Evolutionary conservation across 352 stramenopile genomes (phyloP).

Genomic region (Globisporangium irregulare): DNA sequence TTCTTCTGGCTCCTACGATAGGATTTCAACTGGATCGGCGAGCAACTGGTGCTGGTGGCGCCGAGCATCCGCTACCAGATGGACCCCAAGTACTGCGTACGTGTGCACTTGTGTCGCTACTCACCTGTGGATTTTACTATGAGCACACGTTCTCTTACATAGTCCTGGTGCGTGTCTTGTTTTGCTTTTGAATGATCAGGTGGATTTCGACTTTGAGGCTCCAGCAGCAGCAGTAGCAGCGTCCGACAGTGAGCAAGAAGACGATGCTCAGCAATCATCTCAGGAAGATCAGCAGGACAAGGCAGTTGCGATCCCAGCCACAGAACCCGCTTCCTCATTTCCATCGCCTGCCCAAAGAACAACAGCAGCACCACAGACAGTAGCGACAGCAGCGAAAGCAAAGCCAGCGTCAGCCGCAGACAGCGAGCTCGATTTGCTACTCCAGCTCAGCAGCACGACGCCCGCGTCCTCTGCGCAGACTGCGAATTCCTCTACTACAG

Average conservation of each 20-base stretch:
- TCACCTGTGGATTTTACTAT: background rate
- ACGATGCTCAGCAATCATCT: background rate
- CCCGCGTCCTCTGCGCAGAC: constrained; percentile 4
- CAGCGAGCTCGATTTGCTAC: constrained; percentile 37
- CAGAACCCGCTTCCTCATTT: background rate
- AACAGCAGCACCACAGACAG: background rate
- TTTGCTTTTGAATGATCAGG: constrained; percentile 18
- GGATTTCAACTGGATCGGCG: constrained; percentile 70
- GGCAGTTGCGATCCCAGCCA: constrained; percentile 5
- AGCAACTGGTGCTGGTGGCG: constrained; percentile 44
- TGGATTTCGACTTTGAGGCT: constrained; percentile 39
- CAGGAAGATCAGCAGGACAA: constrained; percentile 8
- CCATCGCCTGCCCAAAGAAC: background rate
- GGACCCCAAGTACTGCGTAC: constrained; percentile 74
- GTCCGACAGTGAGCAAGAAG: constrained; percentile 12
- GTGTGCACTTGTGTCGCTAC: constrained; percentile 7
- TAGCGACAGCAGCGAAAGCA: background rate
- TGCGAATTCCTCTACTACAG: constrained; percentile 1
- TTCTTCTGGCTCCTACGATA: constrained; percentile 18
- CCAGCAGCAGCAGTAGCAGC: constrained; percentile 17
- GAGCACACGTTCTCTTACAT: background rate
- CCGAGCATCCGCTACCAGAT: constrained; percentile 60
- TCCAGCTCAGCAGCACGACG: constrained; percentile 31
- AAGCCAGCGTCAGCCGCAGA: constrained; percentile 18
- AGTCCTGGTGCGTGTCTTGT: background rate